phyloP scores from a whole-genome alignment of 257 asterid species.

The Coffea canephora region DNA sequence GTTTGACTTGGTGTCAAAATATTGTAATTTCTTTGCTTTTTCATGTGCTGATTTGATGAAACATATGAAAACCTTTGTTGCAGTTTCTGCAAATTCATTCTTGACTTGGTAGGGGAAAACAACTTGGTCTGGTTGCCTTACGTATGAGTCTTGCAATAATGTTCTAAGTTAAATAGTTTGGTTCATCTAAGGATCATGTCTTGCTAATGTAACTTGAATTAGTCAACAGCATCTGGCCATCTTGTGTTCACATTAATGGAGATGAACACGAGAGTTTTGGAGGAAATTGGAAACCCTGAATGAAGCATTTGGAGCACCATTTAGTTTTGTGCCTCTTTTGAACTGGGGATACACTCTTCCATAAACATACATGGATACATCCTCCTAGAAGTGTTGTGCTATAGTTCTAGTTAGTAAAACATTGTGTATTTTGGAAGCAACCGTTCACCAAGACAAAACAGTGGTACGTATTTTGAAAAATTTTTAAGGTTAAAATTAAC shows the following conservation, averaged over 20 bases:
- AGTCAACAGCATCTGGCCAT: no score
- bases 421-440: not conserved
- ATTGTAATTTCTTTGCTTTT: not conserved
- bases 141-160: not conserved
- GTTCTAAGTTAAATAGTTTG: not conserved
- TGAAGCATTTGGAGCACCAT: not conserved
- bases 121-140: not conserved
- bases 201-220: not conserved
- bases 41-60: not conserved
- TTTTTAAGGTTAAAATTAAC: not conserved
- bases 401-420: not conserved
- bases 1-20: not conserved
- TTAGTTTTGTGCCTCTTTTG: not conserved
- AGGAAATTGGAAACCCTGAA: not conserved
- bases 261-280: not conserved
- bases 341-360: not conserved
- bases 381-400: not conserved
- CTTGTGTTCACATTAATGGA: not conserved
- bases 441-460: not conserved
- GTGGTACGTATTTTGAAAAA: not conserved
- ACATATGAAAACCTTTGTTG: not conserved
- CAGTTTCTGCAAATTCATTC: not conserved
- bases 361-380: not conserved
- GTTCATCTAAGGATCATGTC: not conserved
- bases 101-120: not conserved